Evolutionary conservation across 768 basidiomycete species (phyloP).

Genomic region (Russula earlei): DNA sequence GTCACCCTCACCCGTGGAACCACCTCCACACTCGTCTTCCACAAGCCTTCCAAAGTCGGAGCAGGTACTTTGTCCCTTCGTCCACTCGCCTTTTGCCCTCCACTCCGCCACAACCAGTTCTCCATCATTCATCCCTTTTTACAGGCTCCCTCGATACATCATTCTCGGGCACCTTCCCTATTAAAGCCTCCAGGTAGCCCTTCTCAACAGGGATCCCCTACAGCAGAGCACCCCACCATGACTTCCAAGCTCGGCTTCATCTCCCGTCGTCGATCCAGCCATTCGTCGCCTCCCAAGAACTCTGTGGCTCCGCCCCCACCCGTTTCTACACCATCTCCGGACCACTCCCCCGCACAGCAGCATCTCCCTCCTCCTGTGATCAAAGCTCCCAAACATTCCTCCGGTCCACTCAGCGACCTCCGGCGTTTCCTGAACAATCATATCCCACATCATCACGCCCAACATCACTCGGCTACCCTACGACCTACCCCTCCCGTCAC

Average conservation of each 20-base stretch:
- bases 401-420: constrained; percentile 82
- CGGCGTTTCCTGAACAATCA: constrained; percentile 94
- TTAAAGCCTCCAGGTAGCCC: constrained; percentile 5
- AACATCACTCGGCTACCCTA: constrained; percentile 23
- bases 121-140: constrained; percentile 10
- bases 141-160: constrained; percentile 10
- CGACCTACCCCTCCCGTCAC: constrained; percentile 21
- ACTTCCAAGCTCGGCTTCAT: constrained; percentile 20
- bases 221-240: constrained; percentile 24
- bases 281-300: constrained; percentile 21
- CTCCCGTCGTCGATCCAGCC: constrained; percentile 20
- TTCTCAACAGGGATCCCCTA: constrained; percentile 23
- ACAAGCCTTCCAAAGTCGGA: constrained; percentile 3
- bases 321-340: constrained; percentile 16
- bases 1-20: not conserved
- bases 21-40: constrained; percentile 1
- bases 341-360: constrained; percentile 8
- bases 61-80: constrained; percentile 3
- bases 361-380: constrained; percentile 3
- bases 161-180: constrained; percentile 3
- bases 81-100: not conserved
- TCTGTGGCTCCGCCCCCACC: constrained; percentile 19
- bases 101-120: constrained; percentile 7
- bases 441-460: constrained; percentile 48
- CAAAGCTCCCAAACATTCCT: constrained; percentile 32